Percentiles rank a stretch among this genome's conserved stretches.
phyloP scores from a whole-genome alignment of 257 asterid genomes.

The Eustoma russellianum region DNA sequence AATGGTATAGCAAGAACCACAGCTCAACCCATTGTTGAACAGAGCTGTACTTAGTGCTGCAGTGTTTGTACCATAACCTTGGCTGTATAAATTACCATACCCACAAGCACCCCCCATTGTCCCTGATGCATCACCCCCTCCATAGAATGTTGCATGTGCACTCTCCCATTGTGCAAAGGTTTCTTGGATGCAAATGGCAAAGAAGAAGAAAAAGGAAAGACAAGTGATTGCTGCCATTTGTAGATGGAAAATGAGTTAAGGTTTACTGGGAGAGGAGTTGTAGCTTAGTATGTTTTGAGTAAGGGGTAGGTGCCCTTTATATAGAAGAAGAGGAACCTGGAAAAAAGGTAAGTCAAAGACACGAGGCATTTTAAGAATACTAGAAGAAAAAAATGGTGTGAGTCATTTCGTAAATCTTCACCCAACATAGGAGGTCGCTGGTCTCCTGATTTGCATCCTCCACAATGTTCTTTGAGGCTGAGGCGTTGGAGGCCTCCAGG shows the following conservation, averaged over 20 bases:
- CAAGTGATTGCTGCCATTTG: conserved; percentile 10
- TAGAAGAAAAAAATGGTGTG: too few relatives aligned
- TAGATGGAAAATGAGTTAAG: conserved; percentile 7
- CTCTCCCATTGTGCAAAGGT: conserved; percentile 41
- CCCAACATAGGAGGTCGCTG: too few relatives aligned
- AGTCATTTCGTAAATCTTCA: too few relatives aligned
- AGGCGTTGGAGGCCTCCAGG: too few relatives aligned
- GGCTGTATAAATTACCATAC: conserved; percentile 75
- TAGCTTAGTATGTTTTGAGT: neutral
- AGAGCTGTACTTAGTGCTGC: conserved; percentile 89
- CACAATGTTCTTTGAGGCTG: too few relatives aligned
- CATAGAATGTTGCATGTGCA: conserved; percentile 74
- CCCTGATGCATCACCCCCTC: conserved; percentile 78
- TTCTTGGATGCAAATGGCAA: conserved; percentile 17
- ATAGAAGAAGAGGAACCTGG: conserved; percentile 17
- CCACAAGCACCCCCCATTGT: conserved; percentile 99
- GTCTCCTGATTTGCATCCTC: too few relatives aligned
- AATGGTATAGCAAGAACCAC: conserved; percentile 75
- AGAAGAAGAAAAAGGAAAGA: conserved; percentile 14
- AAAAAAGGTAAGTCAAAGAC: neutral
- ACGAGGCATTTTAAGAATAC: conserved; percentile 6
- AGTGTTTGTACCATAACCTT: conserved; percentile 78
- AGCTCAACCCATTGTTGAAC: conserved; percentile 77
- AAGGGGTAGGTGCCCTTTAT: conserved; percentile 30
- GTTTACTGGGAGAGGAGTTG: neutral